Conservation (phyloP, 1,284 basidiomycete genomes). For the Puccinia horiana region DNA sequence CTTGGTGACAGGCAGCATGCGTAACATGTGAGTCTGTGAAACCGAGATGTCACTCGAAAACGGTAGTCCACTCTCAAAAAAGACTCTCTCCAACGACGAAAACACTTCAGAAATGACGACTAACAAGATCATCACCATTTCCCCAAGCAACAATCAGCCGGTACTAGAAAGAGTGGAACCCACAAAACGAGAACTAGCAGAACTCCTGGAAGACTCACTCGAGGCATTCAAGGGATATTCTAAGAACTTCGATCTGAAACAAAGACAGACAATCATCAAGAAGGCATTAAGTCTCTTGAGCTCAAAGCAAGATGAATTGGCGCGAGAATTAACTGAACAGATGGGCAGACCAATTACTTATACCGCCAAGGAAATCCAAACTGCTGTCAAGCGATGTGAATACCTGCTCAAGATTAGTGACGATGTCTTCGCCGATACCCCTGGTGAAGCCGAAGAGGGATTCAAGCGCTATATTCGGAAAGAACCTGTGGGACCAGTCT, state of each 20-base stretch:
- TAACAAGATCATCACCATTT: slow-evolving; percentile 60
- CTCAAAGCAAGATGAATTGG: slow-evolving; percentile 70
- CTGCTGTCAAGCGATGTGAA: slow-evolving; percentile 75
- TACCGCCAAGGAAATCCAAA: slow-evolving; percentile 74
- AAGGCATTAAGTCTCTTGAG: slow-evolving; percentile 70
- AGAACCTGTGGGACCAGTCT: slow-evolving; percentile 80
- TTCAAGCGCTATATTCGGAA: slow-evolving; percentile 74
- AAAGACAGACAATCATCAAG: slow-evolving; percentile 67
- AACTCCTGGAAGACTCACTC: slow-evolving; percentile 55
- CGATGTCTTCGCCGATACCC: slow-evolving; percentile 74
- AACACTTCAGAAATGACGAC: not conserved
- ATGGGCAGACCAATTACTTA: slow-evolving; percentile 84
- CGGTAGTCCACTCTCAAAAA: too few species aligned
- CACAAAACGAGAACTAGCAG: slow-evolving; percentile 64
- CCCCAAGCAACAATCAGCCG: slow-evolving; percentile 62
- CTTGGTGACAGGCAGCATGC: not conserved
- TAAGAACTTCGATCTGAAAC: slow-evolving; percentile 66
- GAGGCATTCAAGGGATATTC: slow-evolving; percentile 58
- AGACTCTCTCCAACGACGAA: too few species aligned
- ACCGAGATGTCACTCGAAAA: too few species aligned
- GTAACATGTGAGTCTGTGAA: not conserved
- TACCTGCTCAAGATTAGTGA: slow-evolving; percentile 84
- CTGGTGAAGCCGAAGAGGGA: slow-evolving; percentile 65
- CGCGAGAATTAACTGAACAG: slow-evolving; percentile 72
- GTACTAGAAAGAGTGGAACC: slow-evolving; percentile 60